Evolutionary conservation across 2,329 filamentous ascomycete species (phyloP).

Genomic region (Plenodomus lindquistii): DNA sequence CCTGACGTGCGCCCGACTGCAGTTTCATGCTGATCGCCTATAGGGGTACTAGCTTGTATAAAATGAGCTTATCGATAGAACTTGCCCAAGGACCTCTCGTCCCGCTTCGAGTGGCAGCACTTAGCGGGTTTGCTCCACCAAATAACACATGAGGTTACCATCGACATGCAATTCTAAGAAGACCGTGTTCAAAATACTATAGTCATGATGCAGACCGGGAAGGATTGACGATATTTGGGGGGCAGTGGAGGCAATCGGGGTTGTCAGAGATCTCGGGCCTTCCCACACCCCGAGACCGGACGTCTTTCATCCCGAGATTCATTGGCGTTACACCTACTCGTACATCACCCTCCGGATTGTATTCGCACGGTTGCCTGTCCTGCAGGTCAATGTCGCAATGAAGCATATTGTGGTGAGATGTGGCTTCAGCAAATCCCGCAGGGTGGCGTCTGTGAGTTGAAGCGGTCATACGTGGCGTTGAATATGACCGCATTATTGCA

Average conservation of each 20-base stretch:
- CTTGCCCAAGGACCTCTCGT: no score
- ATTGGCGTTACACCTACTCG: neutral
- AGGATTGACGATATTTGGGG: neutral
- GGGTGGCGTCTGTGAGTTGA: neutral
- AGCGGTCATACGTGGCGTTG: constrained; percentile 1
- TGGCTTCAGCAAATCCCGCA: neutral
- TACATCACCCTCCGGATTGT: neutral
- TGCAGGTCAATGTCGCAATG: neutral
- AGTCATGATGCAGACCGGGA: neutral
- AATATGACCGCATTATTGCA: constrained; percentile 7
- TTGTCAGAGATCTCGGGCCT: neutral
- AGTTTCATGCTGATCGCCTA: no score
- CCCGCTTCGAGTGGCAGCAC: no score
- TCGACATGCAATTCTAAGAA: no score
- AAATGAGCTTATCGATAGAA: no score
- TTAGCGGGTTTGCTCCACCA: no score
- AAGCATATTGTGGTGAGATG: neutral
- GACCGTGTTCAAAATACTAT: no score
- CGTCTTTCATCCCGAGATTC: neutral
- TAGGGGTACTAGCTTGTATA: no score
- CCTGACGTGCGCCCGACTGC: no score
- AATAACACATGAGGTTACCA: no score
- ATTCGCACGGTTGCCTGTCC: neutral
- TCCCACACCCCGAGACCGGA: neutral
- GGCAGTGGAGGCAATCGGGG: no score